These are phyloP conservation scores for Lentinus tigrinus DNA, from an alignment of 768 basidiomycete species.

Conservation along the genomic window DNA sequence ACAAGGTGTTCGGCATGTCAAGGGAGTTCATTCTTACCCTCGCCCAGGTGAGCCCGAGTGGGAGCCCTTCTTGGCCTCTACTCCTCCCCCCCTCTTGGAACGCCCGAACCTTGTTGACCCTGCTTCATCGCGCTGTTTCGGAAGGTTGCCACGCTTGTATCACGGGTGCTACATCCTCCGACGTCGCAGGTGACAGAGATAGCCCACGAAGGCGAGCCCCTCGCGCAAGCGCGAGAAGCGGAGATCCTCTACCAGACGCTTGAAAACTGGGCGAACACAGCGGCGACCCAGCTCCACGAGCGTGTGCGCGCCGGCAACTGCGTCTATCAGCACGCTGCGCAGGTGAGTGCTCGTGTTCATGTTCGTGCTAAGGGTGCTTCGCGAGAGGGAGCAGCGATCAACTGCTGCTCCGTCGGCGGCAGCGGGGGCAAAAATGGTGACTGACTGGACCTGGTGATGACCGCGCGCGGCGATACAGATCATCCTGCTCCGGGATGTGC, in stretches of 20 bases:
- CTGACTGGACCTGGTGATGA: slow-evolving; percentile 12
- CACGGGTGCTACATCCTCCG: slow-evolving; percentile 16
- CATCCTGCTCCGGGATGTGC: slow-evolving; percentile 34
- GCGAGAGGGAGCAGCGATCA: not conserved
- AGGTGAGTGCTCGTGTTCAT: slow-evolving; percentile 27
- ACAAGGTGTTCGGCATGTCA: slow-evolving; percentile 45
- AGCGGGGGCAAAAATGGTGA: not conserved
- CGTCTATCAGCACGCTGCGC: slow-evolving; percentile 34
- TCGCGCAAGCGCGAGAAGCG: slow-evolving; percentile 19
- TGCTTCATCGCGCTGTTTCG: not conserved
- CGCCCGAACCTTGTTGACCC: not conserved
- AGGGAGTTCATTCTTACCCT: slow-evolving; percentile 29
- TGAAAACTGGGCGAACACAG: slow-evolving; percentile 26
- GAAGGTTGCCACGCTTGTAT: slow-evolving; percentile 23
- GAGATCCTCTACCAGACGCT: slow-evolving; percentile 27
- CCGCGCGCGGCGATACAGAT: slow-evolving; percentile 26
- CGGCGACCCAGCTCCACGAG: slow-evolving; percentile 22
- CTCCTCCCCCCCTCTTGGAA: not conserved
- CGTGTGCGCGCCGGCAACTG: slow-evolving; percentile 34
- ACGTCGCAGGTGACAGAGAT: slow-evolving; percentile 17
- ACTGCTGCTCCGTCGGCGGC: not conserved
- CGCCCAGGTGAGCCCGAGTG: slow-evolving; percentile 25
- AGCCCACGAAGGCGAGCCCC: slow-evolving; percentile 9
- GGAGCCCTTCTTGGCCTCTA: too few species aligned
- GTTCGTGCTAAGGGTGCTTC: not conserved